phyloP scores from a whole-genome alignment of 805 yeast species.

The Sporopachydermia lactativora region DNA sequence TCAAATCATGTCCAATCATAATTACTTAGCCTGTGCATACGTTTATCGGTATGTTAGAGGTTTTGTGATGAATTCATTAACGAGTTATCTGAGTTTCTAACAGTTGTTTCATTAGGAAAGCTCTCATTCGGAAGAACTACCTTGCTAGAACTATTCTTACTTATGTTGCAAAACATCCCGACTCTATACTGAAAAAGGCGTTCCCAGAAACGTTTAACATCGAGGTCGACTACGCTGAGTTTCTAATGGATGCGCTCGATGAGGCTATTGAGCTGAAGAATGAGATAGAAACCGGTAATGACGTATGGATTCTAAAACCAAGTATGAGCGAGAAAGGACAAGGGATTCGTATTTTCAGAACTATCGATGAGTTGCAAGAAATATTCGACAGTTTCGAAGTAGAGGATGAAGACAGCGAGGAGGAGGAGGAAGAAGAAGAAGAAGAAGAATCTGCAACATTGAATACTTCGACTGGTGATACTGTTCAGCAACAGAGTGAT shows the following conservation, averaged over 20 bases:
- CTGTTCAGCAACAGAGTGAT: neutral
- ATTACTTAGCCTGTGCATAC: slow-evolving; percentile 64
- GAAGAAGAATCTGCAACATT: slow-evolving; percentile 4
- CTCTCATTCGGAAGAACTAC: slow-evolving; percentile 80
- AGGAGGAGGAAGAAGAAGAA: slow-evolving; percentile 28
- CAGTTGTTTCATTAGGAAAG: slow-evolving; percentile 76
- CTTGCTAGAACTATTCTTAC: slow-evolving; percentile 73
- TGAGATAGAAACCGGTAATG: slow-evolving; percentile 41
- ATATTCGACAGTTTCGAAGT: slow-evolving; percentile 83
- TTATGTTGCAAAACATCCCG: slow-evolving; percentile 62
- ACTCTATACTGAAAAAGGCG: slow-evolving; percentile 40
- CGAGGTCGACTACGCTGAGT: slow-evolving; percentile 92
- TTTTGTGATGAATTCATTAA: neutral
- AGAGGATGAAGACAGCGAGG: slow-evolving; percentile 47
- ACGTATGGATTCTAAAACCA: slow-evolving; percentile 77
- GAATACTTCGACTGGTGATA: slow-evolving; percentile 1
- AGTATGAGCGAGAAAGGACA: slow-evolving; percentile 97
- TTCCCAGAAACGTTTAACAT: slow-evolving; percentile 66
- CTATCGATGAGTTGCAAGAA: slow-evolving; percentile 64
- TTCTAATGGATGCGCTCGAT: slow-evolving; percentile 84
- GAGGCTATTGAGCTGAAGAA: slow-evolving; percentile 82
- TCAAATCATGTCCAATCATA: slow-evolving; percentile 27
- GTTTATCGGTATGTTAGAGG: slow-evolving; percentile 11
- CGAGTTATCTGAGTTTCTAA: too few species aligned
- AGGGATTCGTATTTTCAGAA: slow-evolving; percentile 74